phyloP scores from a whole-genome alignment of 176 grass and related monocot species.

The Oryza brachyantha region DNA sequence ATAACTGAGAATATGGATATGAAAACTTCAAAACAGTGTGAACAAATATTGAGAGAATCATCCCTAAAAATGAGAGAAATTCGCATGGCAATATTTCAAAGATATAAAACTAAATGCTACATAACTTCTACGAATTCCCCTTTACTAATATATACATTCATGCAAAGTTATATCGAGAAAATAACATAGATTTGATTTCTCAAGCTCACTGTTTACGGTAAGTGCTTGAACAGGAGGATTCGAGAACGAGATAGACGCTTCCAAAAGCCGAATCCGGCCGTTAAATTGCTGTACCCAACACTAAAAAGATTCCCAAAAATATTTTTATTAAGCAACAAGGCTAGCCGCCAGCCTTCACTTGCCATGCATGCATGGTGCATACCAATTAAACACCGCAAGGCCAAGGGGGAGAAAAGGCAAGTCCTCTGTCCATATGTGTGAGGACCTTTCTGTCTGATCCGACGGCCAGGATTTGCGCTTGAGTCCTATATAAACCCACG shows the following conservation, averaged over 20 bases:
- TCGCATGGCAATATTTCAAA: not conserved
- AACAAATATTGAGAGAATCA: not conserved
- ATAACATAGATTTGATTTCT: not conserved
- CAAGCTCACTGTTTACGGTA: not conserved
- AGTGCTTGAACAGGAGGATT: conserved; percentile 22
- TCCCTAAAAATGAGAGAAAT: not conserved
- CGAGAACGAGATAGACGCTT: conserved; percentile 20
- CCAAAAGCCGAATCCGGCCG: conserved; percentile 48
- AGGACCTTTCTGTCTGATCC: conserved; percentile 28
- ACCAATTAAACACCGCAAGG: conserved; percentile 1
- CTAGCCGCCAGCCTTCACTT: conserved; percentile 33
- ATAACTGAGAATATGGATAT: not conserved
- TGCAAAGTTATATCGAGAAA: not conserved
- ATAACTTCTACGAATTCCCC: not conserved
- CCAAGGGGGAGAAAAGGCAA: not conserved
- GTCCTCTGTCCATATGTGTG: conserved; percentile 2
- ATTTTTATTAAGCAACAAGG: conserved; percentile 39
- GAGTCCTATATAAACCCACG: conserved; percentile 56
- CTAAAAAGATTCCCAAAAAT: conserved; percentile 33
- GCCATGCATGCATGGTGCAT: conserved; percentile 32
- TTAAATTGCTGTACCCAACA: conserved; percentile 36
- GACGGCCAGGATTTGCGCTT: conserved; percentile 33
- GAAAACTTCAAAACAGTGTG: not conserved
- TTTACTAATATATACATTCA: too few species aligned
- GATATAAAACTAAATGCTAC: not conserved